Conservation (phyloP, 495 filamentous ascomycete genomes). For the Penicillium paradoxum region DNA sequence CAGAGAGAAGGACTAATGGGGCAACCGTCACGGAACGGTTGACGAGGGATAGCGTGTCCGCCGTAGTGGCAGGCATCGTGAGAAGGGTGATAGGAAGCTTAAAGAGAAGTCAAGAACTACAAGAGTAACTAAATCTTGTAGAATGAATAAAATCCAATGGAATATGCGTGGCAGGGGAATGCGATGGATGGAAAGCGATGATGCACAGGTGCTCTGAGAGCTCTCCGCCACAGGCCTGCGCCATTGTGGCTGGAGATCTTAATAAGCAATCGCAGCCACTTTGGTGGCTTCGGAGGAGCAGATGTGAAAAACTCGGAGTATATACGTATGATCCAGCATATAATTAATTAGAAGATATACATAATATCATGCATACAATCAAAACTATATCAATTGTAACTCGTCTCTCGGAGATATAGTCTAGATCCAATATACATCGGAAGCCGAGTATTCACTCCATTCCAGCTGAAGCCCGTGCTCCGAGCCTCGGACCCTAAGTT, state of each 20-base stretch:
- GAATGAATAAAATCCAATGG: neutral
- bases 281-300: neutral
- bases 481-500: constrained; percentile 32
- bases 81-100: constrained; percentile 10
- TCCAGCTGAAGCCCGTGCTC: constrained; percentile 11
- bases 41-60: constrained; percentile 88
- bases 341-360: neutral
- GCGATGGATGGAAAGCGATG: constrained; percentile 19
- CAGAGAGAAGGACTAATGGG: constrained; percentile 94
- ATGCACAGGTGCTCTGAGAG: constrained; percentile 21
- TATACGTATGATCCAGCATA: neutral
- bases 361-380: no score
- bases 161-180: constrained; percentile 5
- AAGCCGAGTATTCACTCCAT: neutral
- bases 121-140: neutral
- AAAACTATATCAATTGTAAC: no score
- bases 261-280: constrained; percentile 7
- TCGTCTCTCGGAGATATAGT: no score
- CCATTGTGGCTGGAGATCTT: constrained; percentile 20
- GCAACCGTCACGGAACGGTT: constrained; percentile 93
- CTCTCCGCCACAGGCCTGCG: constrained; percentile 20
- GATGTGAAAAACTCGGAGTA: neutral
- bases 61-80: constrained; percentile 89
- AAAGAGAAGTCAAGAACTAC: constrained; percentile 1
- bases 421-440: neutral